phyloP scores from a whole-genome alignment of 257 asterid species.

The Solanum tarapatanum region DNA sequence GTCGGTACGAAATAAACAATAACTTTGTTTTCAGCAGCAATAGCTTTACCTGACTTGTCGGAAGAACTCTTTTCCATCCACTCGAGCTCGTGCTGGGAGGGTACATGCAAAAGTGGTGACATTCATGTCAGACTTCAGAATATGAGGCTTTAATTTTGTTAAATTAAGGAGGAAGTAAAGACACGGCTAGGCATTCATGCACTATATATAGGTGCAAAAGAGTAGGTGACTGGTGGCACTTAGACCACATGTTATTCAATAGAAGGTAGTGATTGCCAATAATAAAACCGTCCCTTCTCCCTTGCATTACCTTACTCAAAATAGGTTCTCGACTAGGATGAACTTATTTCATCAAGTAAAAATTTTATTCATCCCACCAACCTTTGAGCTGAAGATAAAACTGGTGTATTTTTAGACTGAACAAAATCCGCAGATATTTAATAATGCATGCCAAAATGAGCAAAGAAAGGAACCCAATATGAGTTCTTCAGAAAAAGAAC shows the following conservation, averaged over 20 bases:
- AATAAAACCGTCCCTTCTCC: not conserved
- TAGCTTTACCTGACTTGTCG: conserved; percentile 82
- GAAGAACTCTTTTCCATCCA: conserved; percentile 95
- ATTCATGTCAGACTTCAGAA: not conserved
- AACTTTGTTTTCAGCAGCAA: not conserved
- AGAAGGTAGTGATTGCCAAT: not conserved
- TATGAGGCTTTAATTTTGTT: not conserved
- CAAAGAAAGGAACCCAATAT: not conserved
- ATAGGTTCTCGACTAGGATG: not conserved
- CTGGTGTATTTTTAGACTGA: not conserved
- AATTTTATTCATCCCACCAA: not conserved
- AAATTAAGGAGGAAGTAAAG: not conserved
- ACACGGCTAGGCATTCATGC: not conserved
- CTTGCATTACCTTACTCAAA: not conserved
- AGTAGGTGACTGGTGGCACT: not conserved
- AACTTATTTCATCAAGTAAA: not conserved
- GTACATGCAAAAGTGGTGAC: not conserved
- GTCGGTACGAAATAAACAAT: not conserved
- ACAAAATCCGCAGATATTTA: not conserved
- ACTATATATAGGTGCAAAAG: not conserved
- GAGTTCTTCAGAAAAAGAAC: not conserved
- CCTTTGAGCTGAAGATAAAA: not conserved
- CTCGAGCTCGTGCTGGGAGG: conserved; percentile 64
- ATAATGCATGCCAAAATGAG: not conserved
- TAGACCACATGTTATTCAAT: not conserved